Base-by-base conservation (phyloP, 106 monocot species). In the Ottelia alismoides region DNA sequence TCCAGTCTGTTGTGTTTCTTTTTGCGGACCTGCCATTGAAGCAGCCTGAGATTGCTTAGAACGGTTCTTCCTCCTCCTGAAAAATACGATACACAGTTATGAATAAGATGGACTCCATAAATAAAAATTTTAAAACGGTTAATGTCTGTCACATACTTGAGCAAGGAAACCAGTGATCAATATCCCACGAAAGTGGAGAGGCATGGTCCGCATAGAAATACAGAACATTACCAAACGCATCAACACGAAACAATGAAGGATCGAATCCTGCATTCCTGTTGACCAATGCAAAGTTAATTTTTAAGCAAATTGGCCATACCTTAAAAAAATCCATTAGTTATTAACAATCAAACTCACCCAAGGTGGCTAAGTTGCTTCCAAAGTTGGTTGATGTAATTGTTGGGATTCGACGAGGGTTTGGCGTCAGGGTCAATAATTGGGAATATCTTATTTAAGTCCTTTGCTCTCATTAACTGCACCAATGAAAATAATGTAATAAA, bases 131-230 rank as follows among this genome's bases (percentile, higher is more conserved):
- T n/a, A n/a, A n/a, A n/a, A n/a, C n/a, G n/a, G n/a, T n/a, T n/a
- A n/a, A n/a, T n/a, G n/a, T n/a, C n/a, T n/a, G 20, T 6, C 19
- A 52, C 27, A 51, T 77, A 88, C 94, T 81, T 64, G 84, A 57
- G 35, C 71, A 69, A 27, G 94, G 94, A 65, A 94, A 94, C 94
- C 94, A 94, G 56, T 94, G 94, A 68, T 94, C 94, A 22, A 88
- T 78, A 24, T 74, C 77, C 94, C 94, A 94, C 53, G 67, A 77
- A 27, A 94, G 81, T 11, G 84, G 94, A 52, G 88, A 94, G 25
- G 84, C 73, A 14, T 70, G 49, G 63, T 94, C 88, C 2, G 94
- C 94, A 35, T 84, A 76, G 14, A 84, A 60, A 53, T 84, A 88
- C 23, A 94, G 72, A 25, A 94, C 84, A 65, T 94, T 94, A 17